These are phyloP conservation scores for Russula ochroleuca DNA, from an alignment of 768 basidiomycete species.

Conservation along the genomic window DNA sequence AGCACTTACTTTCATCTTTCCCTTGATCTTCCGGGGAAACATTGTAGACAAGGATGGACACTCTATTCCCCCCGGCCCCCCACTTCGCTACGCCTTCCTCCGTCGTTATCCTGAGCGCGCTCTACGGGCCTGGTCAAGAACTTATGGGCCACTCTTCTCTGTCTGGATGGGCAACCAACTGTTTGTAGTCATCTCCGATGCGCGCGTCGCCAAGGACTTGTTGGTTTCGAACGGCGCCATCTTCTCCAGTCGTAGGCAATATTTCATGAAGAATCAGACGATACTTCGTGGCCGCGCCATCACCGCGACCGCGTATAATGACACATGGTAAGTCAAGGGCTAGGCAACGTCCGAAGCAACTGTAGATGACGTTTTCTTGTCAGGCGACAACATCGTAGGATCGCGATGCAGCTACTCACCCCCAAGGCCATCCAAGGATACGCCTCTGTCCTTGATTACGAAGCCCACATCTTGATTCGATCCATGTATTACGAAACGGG, in stretches of 20 bases:
- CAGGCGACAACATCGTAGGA: conserved; percentile 43
- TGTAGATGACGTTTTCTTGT: background rate
- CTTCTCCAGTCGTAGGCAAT: conserved; percentile 45
- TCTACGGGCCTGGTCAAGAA: conserved; percentile 42
- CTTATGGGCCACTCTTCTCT: conserved; percentile 44
- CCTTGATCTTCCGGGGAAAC: conserved; percentile 29
- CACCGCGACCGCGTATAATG: conserved; percentile 44
- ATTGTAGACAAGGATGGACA: conserved; percentile 30
- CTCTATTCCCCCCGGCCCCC: conserved; percentile 31
- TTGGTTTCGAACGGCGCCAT: conserved; percentile 44
- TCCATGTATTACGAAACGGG: conserved; percentile 37
- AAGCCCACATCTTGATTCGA: conserved; percentile 39
- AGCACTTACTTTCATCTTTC: conserved; percentile 18
- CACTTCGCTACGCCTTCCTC: conserved; percentile 38
- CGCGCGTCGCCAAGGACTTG: conserved; percentile 43
- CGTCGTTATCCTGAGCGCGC: conserved; percentile 43
- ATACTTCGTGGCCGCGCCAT: conserved; percentile 44
- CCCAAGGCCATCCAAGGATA: conserved; percentile 38
- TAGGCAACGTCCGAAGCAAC: background rate
- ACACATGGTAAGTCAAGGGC: conserved; percentile 36
- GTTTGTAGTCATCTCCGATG: conserved; percentile 45
- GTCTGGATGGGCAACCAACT: conserved; percentile 48
- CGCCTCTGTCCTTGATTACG: conserved; percentile 39
- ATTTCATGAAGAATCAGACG: conserved; percentile 44
- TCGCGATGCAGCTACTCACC: conserved; percentile 38